These are phyloP conservation scores for Pseudonitzschia multiseries DNA, from an alignment of 108 stramenopile species.

Conservation along the genomic window DNA sequence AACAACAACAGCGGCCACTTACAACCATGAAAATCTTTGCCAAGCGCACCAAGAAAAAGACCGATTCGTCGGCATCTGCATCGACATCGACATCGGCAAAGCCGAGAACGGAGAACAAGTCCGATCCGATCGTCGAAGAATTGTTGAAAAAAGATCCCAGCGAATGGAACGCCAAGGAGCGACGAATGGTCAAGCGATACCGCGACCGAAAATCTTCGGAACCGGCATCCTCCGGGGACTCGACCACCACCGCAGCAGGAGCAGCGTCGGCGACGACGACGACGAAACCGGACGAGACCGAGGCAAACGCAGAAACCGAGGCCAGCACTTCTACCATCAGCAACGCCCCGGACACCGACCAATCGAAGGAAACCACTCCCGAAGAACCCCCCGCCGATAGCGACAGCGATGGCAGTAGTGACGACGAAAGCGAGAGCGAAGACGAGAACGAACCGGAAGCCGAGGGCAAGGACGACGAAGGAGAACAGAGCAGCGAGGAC, in stretches of 20 bases:
- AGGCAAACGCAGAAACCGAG: not conserved
- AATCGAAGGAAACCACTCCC: not conserved
- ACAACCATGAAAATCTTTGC: slow-evolving; percentile 69
- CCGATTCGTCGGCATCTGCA: not conserved
- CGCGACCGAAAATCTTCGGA: slow-evolving; percentile 34
- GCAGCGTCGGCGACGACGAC: not conserved
- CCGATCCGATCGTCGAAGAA: slow-evolving; percentile 64
- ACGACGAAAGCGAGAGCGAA: slow-evolving; percentile 19
- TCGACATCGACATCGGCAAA: too few relatives aligned
- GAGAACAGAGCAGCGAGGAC: not conserved
- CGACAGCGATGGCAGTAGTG: not conserved
- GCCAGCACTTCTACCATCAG: too few relatives aligned
- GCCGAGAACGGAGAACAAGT: slow-evolving; percentile 29
- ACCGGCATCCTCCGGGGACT: not conserved
- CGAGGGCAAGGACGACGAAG: slow-evolving; percentile 3
- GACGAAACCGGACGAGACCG: not conserved
- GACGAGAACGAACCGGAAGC: not conserved
- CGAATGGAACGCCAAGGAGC: slow-evolving; percentile 77
- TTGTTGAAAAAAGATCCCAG: slow-evolving; percentile 59
- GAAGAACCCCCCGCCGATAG: not conserved
- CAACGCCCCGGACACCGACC: not conserved
- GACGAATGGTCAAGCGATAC: slow-evolving; percentile 74
- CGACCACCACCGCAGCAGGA: not conserved
- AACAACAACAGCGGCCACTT: too few relatives aligned
- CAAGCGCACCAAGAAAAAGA: slow-evolving; percentile 45